phyloP scores from a whole-genome alignment of 768 basidiomycete genomes.

The Erythrobasidium yunnanense region DNA sequence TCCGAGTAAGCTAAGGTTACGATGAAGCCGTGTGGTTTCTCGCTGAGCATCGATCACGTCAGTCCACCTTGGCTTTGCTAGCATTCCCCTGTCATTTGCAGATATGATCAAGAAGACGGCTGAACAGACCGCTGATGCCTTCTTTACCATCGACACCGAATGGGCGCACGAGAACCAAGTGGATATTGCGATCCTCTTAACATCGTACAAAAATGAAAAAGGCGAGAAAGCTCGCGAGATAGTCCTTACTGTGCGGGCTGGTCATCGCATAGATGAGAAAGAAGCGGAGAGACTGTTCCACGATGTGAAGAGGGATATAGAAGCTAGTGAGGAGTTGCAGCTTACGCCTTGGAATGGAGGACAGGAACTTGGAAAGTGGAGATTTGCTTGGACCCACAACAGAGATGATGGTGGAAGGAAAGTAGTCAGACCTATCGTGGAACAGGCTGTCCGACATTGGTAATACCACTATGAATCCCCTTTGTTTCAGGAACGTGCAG shows the following conservation, averaged over 20 bases:
- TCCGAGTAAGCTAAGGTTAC: no score
- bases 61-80: slow-evolving; percentile 24
- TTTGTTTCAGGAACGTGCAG: no score
- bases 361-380: slow-evolving; percentile 7
- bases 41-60: no score
- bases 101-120: slow-evolving; percentile 19
- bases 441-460: slow-evolving; percentile 27
- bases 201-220: slow-evolving; percentile 7
- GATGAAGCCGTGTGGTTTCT: no score
- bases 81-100: slow-evolving; percentile 13
- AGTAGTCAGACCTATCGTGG: slow-evolving; percentile 7
- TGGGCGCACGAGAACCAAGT: slow-evolving; percentile 20
- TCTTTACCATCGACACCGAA: slow-evolving; percentile 9
- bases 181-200: slow-evolving; percentile 19
- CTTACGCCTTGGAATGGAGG: slow-evolving; percentile 7
- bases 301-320: slow-evolving; percentile 16
- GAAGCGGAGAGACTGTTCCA: slow-evolving; percentile 20
- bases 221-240: slow-evolving; percentile 15
- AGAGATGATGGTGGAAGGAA: slow-evolving; percentile 14
- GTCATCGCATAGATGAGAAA: slow-evolving; percentile 6
- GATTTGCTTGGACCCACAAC: slow-evolving; percentile 8
- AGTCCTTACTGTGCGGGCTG: slow-evolving; percentile 8
- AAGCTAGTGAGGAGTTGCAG: slow-evolving; percentile 16
- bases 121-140: slow-evolving; percentile 7
- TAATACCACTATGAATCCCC: no score